A percentile compares a stretch with the other conserved stretches of the same genome.
Conservation (phyloP, 169 alveolate species). For the Theileria orientalis region DNA sequence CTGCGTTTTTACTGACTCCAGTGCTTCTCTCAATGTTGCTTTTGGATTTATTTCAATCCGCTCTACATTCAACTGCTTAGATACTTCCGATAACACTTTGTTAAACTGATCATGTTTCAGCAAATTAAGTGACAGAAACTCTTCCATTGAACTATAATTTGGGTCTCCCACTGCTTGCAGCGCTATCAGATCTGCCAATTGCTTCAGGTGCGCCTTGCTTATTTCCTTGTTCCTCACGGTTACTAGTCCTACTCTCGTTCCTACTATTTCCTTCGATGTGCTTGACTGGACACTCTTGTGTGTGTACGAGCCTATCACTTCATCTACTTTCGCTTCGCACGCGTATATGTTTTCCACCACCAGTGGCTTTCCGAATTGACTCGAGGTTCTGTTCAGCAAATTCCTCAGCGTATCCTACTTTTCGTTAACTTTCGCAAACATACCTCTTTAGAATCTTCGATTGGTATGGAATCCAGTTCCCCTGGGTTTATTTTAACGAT, state of each 20-base stretch:
- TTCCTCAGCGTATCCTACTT: conserved; percentile 22
- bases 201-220: background rate
- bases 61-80: background rate
- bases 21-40: conserved; percentile 11
- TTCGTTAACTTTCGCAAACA: background rate
- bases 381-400: conserved; percentile 25
- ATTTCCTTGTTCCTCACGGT: background rate
- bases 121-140: background rate
- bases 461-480: background rate
- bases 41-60: background rate
- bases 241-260: conserved; percentile 28
- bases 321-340: background rate
- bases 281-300: conserved; percentile 17
- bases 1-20: background rate
- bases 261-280: conserved; percentile 6
- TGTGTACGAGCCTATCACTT: conserved; percentile 35
- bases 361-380: conserved; percentile 33
- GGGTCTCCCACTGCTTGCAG: conserved; percentile 52
- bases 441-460: conserved; percentile 5
- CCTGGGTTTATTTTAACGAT: background rate
- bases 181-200: conserved; percentile 28
- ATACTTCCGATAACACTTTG: background rate
- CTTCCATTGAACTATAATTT: background rate
- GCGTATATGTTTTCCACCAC: conserved; percentile 10
- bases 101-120: conserved; percentile 11